Evolutionary conservation across 768 basidiomycete genomes (phyloP).

Genomic region (Erythrobasidium yunnanense): DNA sequence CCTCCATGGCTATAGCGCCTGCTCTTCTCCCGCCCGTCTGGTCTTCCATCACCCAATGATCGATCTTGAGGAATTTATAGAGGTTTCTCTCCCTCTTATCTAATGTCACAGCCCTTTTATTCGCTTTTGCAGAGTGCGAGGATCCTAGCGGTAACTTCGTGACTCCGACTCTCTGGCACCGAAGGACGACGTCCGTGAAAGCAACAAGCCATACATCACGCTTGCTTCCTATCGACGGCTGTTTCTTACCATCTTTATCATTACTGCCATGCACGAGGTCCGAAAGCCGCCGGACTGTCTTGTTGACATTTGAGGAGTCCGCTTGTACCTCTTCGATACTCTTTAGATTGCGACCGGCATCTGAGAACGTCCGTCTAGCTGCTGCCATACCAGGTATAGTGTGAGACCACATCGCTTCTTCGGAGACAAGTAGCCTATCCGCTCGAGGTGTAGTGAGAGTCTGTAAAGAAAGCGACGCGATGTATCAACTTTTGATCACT

Average conservation of each 20-base stretch:
- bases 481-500: no score
- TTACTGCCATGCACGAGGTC: background rate
- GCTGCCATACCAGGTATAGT: background rate
- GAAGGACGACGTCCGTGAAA: slow-evolving; percentile 88
- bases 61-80: slow-evolving; percentile 33
- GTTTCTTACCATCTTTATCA: slow-evolving; percentile 59
- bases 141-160: slow-evolving; percentile 48
- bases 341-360: background rate
- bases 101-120: slow-evolving; percentile 29
- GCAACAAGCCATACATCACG: slow-evolving; percentile 88
- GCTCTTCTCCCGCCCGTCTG: background rate
- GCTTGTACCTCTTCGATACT: background rate
- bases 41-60: slow-evolving; percentile 33
- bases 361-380: slow-evolving; percentile 16
- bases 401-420: slow-evolving; percentile 43
- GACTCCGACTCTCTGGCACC: slow-evolving; percentile 80
- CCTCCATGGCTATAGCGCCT: slow-evolving; percentile 25
- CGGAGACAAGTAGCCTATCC: slow-evolving; percentile 73
- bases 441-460: slow-evolving; percentile 75
- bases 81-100: background rate
- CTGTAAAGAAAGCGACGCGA: slow-evolving; percentile 34
- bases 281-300: slow-evolving; percentile 1
- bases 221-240: slow-evolving; percentile 50
- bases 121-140: slow-evolving; percentile 27
- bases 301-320: background rate